These are phyloP conservation scores for Nannochloropsis gaditana DNA, from an alignment of 108 stramenopile species.

Conservation along the genomic window DNA sequence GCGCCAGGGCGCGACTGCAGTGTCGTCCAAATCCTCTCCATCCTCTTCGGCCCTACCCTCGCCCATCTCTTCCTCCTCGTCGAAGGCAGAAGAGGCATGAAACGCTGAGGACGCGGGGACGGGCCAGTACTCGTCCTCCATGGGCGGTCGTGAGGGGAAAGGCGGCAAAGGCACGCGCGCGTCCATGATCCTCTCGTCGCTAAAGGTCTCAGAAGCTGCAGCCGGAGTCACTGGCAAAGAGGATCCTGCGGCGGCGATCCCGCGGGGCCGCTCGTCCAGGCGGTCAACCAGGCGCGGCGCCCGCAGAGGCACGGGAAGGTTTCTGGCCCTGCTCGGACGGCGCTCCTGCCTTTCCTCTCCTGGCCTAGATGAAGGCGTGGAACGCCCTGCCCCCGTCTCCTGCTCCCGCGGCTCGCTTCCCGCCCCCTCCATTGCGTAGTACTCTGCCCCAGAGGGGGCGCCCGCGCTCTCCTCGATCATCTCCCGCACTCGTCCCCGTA, in stretches of 20 bases:
- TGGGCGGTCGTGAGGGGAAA: conserved; percentile 12
- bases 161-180: conserved; percentile 3
- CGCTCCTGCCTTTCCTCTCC: not conserved
- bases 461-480: not conserved
- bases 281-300: not conserved
- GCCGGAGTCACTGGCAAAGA: not conserved
- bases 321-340: not conserved
- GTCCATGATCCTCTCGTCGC: not conserved
- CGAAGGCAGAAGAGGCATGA: not conserved
- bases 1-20: not conserved
- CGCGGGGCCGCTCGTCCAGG: not conserved
- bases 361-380: not conserved
- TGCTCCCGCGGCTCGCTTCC: not conserved
- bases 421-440: not conserved
- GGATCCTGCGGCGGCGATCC: not conserved
- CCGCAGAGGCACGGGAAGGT: not conserved
- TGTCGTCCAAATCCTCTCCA: not conserved
- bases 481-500: not conserved
- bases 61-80: not conserved
- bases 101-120: not conserved
- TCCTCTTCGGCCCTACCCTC: not conserved
- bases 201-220: not conserved
- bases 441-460: conserved; percentile 4
- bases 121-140: conserved; percentile 19
- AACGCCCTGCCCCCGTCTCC: not conserved